These are phyloP conservation scores for Haberlea rhodopensis DNA, from an alignment of 257 asterid genomes.

Conservation along the genomic window DNA sequence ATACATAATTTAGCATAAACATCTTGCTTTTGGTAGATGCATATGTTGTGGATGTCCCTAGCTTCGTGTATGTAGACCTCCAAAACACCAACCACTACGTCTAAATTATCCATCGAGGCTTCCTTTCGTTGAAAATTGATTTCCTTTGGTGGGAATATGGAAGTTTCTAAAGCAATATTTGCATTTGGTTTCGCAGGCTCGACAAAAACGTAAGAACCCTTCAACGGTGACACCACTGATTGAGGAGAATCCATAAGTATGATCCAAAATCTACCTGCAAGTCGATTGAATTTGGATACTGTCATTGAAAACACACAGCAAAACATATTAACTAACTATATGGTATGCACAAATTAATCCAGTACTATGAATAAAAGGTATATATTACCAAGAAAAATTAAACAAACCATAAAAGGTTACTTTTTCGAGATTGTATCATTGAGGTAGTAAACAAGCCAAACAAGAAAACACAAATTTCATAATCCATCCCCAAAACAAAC, in stretches of 20 bases:
- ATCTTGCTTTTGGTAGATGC: constrained; percentile 94
- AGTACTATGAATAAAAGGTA: background rate
- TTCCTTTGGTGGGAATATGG: constrained; percentile 32
- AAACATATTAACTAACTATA: background rate
- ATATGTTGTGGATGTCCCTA: constrained; percentile 86
- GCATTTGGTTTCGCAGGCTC: constrained; percentile 61
- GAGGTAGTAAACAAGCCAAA: constrained; percentile 19
- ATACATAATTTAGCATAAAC: constrained; percentile 87
- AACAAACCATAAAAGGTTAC: background rate
- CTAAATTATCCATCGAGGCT: constrained; percentile 31
- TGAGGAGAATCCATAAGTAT: constrained; percentile 84
- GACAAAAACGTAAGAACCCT: constrained; percentile 43
- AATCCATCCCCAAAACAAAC: constrained; percentile 19
- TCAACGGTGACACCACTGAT: constrained; percentile 84
- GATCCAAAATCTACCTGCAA: constrained; percentile 42
- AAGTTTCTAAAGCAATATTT: constrained; percentile 32
- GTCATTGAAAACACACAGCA: constrained; percentile 15
- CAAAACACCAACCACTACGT: constrained; percentile 54
- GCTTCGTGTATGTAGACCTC: constrained; percentile 88
- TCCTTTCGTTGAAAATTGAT: constrained; percentile 41
- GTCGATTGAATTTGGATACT: background rate
- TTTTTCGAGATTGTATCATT: background rate
- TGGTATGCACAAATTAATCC: constrained; percentile 7
- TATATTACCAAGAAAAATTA: background rate
- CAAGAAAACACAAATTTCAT: constrained; percentile 7